Base-by-base conservation (phyloP, 1,284 basidiomycete species). In the Microbotryum scabiosae region DNA sequence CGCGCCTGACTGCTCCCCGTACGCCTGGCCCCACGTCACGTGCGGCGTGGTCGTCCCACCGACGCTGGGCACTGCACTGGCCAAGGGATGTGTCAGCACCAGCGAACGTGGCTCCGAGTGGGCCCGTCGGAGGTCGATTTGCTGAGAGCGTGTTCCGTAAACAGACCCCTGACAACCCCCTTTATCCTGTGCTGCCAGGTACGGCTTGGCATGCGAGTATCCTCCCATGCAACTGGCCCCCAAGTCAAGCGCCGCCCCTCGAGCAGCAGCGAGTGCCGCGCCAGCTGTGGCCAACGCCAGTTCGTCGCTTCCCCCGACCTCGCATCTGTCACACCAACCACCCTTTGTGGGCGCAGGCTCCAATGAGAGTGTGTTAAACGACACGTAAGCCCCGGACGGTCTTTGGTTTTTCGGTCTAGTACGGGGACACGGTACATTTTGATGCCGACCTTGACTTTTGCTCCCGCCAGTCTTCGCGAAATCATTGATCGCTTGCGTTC, bases 401-500 rank as follows among this genome's bases (percentile, higher is more conserved):
- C 30, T 30, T 30, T 30, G 7, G 0, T 49, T 28, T 14, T 2
- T n/a, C 47, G 18, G 2, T n/a, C 47, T 23, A 20, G 47, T 1
- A 12, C 12, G 47, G 21, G 12, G 47, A 12, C 26, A 26, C 47
- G 47, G 21, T 49, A 21, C 21, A 41, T 41, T 12, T 41, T 49
- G 47, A 49, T 49, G 21, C 47, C 16, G 16, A 23, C 3, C 21
- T 32, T 52, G 0, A 52, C 30, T 30, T 32, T 41, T 41, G 32
- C 30, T n/a, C 25, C 8, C 51, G 25, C 12, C 51, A 60, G 60
- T 8, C 51, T 61, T 2, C 55, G 52, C 30, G 55, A 61, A 41
- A 61, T 61, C 20, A 30, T 51, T 2, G 56, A 56, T 1, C 60
- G 60, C 18, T 47, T 61, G 20, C 50, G 46, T 16, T 54, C 60